These are phyloP conservation scores for Furcasterigmium sp. DNA, from an alignment of 2,329 filamentous ascomycete genomes.

Conservation along the genomic window DNA sequence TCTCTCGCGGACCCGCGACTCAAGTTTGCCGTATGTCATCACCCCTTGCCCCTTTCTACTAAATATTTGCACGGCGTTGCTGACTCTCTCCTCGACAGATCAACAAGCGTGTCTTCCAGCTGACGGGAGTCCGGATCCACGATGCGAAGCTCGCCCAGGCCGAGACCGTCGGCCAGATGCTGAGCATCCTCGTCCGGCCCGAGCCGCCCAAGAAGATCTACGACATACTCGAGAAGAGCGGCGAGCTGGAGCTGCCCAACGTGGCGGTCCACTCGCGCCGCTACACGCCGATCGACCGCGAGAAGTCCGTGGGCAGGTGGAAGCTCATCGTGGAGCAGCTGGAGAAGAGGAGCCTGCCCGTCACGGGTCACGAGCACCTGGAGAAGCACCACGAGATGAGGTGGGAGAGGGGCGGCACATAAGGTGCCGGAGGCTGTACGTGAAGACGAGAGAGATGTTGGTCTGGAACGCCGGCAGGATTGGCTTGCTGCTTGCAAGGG, in stretches of 20 bases:
- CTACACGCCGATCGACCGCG: constrained; percentile 66
- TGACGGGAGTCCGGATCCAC: constrained; percentile 71
- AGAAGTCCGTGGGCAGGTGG: constrained; percentile 67
- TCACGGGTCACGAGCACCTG: constrained; percentile 38
- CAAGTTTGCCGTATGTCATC: constrained; percentile 72
- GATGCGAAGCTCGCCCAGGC: constrained; percentile 61
- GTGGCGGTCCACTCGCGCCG: constrained; percentile 61
- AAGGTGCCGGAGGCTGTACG: constrained; percentile 4
- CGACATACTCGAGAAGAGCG: constrained; percentile 45
- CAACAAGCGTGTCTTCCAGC: constrained; percentile 72
- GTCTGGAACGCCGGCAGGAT: not conserved
- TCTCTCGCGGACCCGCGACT: constrained; percentile 51
- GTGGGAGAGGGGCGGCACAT: constrained; percentile 35
- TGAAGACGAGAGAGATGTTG: not conserved
- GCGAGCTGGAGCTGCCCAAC: constrained; percentile 57
- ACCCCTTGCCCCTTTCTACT: not conserved
- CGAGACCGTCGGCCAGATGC: constrained; percentile 46
- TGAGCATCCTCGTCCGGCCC: constrained; percentile 47
- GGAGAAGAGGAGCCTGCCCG: constrained; percentile 53
- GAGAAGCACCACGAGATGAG: constrained; percentile 35
- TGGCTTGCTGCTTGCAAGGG: too few relatives aligned
- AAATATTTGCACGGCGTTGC: too few relatives aligned
- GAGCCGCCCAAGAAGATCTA: constrained; percentile 59
- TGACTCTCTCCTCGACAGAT: constrained; percentile 46
- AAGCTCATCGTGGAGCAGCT: constrained; percentile 75